A percentile compares a stretch with the other conserved stretches of the same genome.
phyloP scores from a whole-genome alignment of 352 stramenopile species.

The Halophytophthora polymorphica region DNA sequence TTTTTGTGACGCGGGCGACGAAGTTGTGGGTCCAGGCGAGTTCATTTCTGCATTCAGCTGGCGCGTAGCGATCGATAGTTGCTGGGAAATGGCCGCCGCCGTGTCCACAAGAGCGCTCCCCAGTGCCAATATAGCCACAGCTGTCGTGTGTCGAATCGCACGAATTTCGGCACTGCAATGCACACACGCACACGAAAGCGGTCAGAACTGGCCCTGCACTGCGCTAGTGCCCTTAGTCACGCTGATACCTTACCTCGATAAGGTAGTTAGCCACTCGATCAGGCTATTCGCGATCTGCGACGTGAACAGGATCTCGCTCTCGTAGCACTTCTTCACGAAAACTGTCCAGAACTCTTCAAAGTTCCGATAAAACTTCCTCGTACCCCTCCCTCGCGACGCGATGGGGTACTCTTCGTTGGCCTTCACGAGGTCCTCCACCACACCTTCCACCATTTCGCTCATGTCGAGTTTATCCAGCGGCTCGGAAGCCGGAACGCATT shows the following conservation, averaged over 20 bases:
- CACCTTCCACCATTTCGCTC: slow-evolving; percentile 56
- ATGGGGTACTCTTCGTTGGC: slow-evolving; percentile 66
- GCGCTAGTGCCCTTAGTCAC: not conserved
- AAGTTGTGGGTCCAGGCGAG: slow-evolving; percentile 16
- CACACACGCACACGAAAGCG: slow-evolving; percentile 7
- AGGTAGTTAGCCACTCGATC: slow-evolving; percentile 78
- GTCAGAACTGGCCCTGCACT: not conserved
- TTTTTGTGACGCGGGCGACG: slow-evolving; percentile 28
- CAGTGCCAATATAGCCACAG: slow-evolving; percentile 65
- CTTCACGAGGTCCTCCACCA: slow-evolving; percentile 65
- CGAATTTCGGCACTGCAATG: slow-evolving; percentile 69
- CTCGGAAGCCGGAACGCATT: slow-evolving; percentile 48
- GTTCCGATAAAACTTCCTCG: slow-evolving; percentile 60
- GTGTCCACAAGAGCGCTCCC: slow-evolving; percentile 63
- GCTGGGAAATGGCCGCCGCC: slow-evolving; percentile 46
- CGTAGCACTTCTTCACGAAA: slow-evolving; percentile 74
- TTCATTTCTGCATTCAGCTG: slow-evolving; percentile 62
- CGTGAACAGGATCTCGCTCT: slow-evolving; percentile 81
- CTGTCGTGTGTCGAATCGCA: slow-evolving; percentile 75
- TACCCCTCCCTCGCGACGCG: slow-evolving; percentile 49
- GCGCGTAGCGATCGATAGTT: slow-evolving; percentile 64
- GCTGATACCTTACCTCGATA: slow-evolving; percentile 51
- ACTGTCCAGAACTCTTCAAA: slow-evolving; percentile 78
- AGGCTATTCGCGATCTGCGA: slow-evolving; percentile 58
- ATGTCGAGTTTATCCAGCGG: slow-evolving; percentile 73